These are phyloP conservation scores for Candida suzukii DNA, from an alignment of 805 yeast species.

Conservation along the genomic window DNA sequence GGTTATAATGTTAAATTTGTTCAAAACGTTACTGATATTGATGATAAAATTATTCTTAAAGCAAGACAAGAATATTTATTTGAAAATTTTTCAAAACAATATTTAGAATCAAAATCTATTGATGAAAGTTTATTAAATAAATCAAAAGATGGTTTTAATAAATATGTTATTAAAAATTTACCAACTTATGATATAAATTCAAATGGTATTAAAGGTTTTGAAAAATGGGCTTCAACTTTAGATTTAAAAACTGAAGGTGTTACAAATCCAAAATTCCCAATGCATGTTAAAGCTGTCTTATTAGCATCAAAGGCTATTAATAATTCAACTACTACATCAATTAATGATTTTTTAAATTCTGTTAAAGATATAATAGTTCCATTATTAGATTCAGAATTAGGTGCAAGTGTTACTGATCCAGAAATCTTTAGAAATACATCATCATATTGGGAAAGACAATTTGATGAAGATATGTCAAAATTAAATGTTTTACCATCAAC, in stretches of 20 bases:
- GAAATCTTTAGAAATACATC: constrained; percentile 75
- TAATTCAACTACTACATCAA: constrained; percentile 10
- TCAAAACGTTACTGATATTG: constrained; percentile 98
- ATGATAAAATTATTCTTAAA: constrained; percentile 90
- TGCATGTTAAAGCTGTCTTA: constrained; percentile 64
- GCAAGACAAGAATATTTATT: constrained; percentile 87
- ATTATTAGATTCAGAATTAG: constrained; percentile 61
- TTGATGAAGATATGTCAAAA: constrained; percentile 75
- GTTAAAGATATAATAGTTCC: constrained; percentile 78
- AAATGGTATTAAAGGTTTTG: constrained; percentile 36
- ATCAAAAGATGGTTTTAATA: constrained; percentile 35
- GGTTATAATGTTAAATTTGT: constrained; percentile 84
- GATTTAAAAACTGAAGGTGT: constrained; percentile 44
- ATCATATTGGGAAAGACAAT: constrained; percentile 83
- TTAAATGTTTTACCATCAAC: constrained; percentile 82
- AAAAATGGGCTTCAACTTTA: constrained; percentile 42
- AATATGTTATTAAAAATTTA: constrained; percentile 49
- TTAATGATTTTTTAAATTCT: constrained; percentile 34
- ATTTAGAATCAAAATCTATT: constrained; percentile 21
- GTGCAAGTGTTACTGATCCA: constrained; percentile 78
- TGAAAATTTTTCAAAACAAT: constrained; percentile 41
- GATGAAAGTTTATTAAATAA: constrained; percentile 29
- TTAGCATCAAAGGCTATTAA: constrained; percentile 43
- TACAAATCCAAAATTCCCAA: constrained; percentile 75
- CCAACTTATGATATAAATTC: constrained; percentile 32